Base-by-base conservation (phyloP, 371 early-diverging fungal species). In the Dichotomocladium elegans region DNA sequence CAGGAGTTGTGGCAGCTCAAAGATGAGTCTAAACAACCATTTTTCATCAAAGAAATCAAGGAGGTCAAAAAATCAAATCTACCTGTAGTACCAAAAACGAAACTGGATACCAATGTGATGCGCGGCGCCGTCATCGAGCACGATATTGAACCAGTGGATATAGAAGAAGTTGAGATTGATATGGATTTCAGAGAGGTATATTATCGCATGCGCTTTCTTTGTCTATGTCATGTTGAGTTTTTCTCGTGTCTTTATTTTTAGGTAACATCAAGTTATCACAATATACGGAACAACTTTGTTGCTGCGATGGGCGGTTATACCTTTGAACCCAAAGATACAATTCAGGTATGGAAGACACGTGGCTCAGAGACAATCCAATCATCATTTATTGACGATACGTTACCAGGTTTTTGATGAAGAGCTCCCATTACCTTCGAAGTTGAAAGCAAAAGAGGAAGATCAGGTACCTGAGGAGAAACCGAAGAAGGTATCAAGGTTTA, bases 131-230 rank as follows among this genome's bases (percentile, higher is more conserved):
- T 83, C 4, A 69, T 79, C 47, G 81, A 83, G 59, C 68, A 68
- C n/a, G 77, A 78, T 0, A 64, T 67, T n/a, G 76, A 66, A 6
- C 58, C 71, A 12, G 66, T 81, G 3, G 76, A 83, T 49, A 46
- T 75, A 24, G 81, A 83, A 14, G 60, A 74, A 35, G 67, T 80
- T 9, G 79, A 81, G 51, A 77, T 78, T 8, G 80, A 83, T 28
- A 81, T 83, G 83, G 71, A 81, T 51, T 52, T 80, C 33, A 62
- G 72, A 29, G 81, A 82, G 60, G 76, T 73, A 67, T 34, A 30
- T 34, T n/a, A n/a, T n/a, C n/a, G n/a, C n/a, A n/a, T n/a, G n/a
- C n/a, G n/a, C n/a, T n/a, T n/a, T n/a, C n/a, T n/a, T n/a, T n/a
- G n/a, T n/a, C n/a, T n/a, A n/a, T n/a, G n/a, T 10, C 34, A 14